These are phyloP conservation scores for Epichloe glyceriae DNA, from an alignment of 2,329 filamentous ascomycete genomes.

Conservation along the genomic window DNA sequence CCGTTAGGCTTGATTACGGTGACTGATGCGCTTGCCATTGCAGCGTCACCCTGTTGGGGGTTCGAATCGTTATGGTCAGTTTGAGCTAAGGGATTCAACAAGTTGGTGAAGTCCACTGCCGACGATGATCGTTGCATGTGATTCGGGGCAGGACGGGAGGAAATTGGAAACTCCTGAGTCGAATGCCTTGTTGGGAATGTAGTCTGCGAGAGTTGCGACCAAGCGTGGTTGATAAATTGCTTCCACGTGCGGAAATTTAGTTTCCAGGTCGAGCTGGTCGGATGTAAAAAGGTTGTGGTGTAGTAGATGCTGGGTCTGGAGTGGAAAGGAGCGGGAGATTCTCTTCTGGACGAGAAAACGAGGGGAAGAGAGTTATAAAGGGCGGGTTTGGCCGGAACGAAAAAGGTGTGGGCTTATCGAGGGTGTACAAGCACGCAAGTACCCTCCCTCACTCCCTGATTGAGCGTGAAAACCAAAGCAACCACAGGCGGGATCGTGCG, in stretches of 20 bases:
- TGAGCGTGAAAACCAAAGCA: constrained; percentile 1
- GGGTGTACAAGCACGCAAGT: constrained; percentile 9
- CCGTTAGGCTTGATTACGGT: constrained; percentile 50
- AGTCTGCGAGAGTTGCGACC: background rate
- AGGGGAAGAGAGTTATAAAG: constrained; percentile 17
- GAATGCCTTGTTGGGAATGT: background rate
- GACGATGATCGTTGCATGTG: constrained; percentile 67
- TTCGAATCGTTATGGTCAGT: constrained; percentile 13
- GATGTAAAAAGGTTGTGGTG: background rate
- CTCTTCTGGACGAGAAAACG: constrained; percentile 10
- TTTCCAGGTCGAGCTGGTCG: background rate
- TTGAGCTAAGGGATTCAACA: constrained; percentile 46
- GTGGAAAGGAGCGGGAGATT: constrained; percentile 10
- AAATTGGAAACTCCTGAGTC: background rate
- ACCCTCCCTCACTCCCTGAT: constrained; percentile 4
- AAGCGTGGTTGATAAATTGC: background rate
- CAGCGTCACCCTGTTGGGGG: constrained; percentile 21
- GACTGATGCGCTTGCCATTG: constrained; percentile 39
- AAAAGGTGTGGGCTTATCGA: constrained; percentile 7
- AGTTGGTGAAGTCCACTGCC: constrained; percentile 62
- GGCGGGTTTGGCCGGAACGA: constrained; percentile 21
- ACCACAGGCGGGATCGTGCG: background rate
- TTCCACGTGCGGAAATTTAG: background rate
- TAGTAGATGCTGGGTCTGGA: constrained; percentile 4
- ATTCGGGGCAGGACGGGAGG: constrained; percentile 19